phyloP scores from a whole-genome alignment of 768 basidiomycete species.

The Gyrodon lividus region DNA sequence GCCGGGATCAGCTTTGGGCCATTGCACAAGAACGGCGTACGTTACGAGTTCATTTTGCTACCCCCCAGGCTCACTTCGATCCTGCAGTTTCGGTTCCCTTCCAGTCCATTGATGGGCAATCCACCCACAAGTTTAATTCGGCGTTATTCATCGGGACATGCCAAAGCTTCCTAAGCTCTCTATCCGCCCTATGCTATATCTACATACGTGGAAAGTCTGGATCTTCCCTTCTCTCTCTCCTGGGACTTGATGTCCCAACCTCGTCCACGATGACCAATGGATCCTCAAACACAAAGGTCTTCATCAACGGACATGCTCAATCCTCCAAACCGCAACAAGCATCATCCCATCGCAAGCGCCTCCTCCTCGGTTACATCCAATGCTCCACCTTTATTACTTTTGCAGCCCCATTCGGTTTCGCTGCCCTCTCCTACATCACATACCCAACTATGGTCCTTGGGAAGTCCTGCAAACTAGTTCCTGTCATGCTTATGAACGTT shows the following conservation, averaged over 20 bases:
- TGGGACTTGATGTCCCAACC: constrained; percentile 54
- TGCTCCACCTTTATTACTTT: constrained; percentile 85
- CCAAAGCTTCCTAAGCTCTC: constrained; percentile 75
- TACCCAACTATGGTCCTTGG: constrained; percentile 99
- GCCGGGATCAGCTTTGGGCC: constrained; percentile 68
- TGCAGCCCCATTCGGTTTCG: constrained; percentile 95
- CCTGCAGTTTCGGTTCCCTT: constrained; percentile 80
- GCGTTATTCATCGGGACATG: constrained; percentile 82
- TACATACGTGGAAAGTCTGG: constrained; percentile 54
- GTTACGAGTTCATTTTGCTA: constrained; percentile 18
- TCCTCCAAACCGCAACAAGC: constrained; percentile 23
- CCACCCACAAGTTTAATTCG: constrained; percentile 76
- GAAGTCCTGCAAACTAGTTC: constrained; percentile 98
- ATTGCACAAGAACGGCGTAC: constrained; percentile 91
- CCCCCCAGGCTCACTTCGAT: neutral
- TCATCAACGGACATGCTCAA: constrained; percentile 33
- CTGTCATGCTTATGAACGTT: constrained; percentile 98
- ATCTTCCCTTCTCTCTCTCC: constrained; percentile 51
- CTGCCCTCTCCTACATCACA: constrained; percentile 90
- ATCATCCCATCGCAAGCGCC: constrained; percentile 39
- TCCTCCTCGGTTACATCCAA: constrained; percentile 77
- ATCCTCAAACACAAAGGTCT: constrained; percentile 33
- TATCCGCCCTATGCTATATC: constrained; percentile 79
- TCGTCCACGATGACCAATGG: constrained; percentile 21
- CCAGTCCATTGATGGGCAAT: constrained; percentile 58